Base-by-base conservation (phyloP, 2,329 filamentous ascomycete genomes). In the Huntiella omanensis region DNA sequence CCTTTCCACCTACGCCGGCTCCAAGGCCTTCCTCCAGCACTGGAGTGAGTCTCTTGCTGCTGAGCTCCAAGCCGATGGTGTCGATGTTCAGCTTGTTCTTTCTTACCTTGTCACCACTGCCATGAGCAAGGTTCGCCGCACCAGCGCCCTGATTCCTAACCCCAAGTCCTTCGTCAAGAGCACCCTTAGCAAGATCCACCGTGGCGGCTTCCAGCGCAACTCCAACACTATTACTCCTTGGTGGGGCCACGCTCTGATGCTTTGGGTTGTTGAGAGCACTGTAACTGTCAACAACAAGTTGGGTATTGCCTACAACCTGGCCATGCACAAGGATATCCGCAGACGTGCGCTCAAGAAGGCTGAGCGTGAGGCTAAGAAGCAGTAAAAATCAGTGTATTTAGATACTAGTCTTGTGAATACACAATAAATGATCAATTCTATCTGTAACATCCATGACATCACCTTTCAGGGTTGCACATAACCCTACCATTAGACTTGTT, bases 21-120 rank as follows among this genome's bases (percentile, higher is more conserved):
- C 82, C 74, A 98, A 98, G 67, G 88, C 91, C 1, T 98, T 98
- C 72, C 71, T 98, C 42, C 88, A 96, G 64, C 80, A 93, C 58
- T 98, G 91, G 91, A 94, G 83, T 53, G 81, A 77, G 4, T 78
- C 91, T 8, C 72, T 98, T 11, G 83, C 80, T 1, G 74, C 80
- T 11, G 91, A 98, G 63, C 72, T 98, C 28, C 75, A 80, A 52
- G 75, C 79, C 1, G 71, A 83, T 55, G 83, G 84, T 48, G 77
- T 98, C 36, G 80, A 85, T 52, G 86, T 94, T n/a, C 79, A 96
- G 62, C 75, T 96, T 42, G 80, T 93, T 22, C 74, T 96, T 54
- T 86, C 82, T 55, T 92, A 98, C 62, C 75, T 98, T 41, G 83
- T 98, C 56, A 93, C 86, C 4, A 88, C 84, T 1, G 85, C 88